A percentile compares a stretch with the other conserved stretches of the same genome.
phyloP scores from a whole-genome alignment of 768 basidiomycete genomes.

The Wakefieldia striispora region DNA sequence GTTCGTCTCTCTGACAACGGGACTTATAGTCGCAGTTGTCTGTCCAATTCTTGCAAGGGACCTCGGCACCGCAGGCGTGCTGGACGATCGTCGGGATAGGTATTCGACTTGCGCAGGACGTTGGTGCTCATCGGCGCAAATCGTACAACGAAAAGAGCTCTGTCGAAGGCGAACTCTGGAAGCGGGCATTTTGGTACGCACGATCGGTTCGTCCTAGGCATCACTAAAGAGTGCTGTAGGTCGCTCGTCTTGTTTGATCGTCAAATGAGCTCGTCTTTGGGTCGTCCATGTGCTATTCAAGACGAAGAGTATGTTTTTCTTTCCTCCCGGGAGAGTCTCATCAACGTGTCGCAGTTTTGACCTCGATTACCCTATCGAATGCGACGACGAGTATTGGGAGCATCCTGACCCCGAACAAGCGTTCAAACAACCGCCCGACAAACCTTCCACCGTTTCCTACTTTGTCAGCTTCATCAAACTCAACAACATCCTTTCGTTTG shows the following conservation, averaged over 20 bases:
- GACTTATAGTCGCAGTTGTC: constrained; percentile 40
- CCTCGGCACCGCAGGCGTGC: constrained; percentile 58
- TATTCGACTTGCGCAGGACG: constrained; percentile 57
- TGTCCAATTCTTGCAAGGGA: constrained; percentile 52
- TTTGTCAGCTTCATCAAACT: constrained; percentile 58
- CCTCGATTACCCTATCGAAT: constrained; percentile 58
- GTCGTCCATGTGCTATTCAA: constrained; percentile 63
- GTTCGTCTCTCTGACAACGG: constrained; percentile 2
- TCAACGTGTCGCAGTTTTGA: constrained; percentile 47
- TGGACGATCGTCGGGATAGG: constrained; percentile 69
- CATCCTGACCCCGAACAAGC: constrained; percentile 43
- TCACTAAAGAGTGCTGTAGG: constrained; percentile 13
- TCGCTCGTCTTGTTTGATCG: constrained; percentile 31
- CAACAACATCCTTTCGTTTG: constrained; percentile 59
- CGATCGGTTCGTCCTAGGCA: neutral
- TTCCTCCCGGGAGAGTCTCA: neutral
- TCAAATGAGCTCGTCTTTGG: constrained; percentile 46
- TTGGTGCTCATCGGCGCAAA: constrained; percentile 50
- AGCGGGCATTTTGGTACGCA: constrained; percentile 47
- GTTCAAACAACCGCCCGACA: constrained; percentile 63
- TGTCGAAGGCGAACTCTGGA: constrained; percentile 60
- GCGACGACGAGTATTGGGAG: constrained; percentile 71
- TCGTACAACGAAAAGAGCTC: constrained; percentile 31
- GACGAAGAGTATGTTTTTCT: constrained; percentile 60
- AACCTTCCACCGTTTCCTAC: constrained; percentile 51